Evolutionary conservation across 148 eudicot genomes (phyloP).

Genomic region (Chenopodium suecicum): DNA sequence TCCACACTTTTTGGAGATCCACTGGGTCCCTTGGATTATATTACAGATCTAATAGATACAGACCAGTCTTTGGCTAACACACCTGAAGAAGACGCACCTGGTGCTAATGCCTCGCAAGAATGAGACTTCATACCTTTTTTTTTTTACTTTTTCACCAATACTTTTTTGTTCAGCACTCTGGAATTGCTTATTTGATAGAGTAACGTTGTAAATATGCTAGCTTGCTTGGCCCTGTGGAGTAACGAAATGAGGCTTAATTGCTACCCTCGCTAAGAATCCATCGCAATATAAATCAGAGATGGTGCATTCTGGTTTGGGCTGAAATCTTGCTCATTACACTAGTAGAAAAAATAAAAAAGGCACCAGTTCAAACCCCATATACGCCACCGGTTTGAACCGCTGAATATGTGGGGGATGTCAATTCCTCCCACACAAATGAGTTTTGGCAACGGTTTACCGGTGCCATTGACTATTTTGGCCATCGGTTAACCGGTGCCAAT

Average conservation of each 20-base stretch:
- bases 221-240: neutral
- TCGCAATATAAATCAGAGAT: neutral
- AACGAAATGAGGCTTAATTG: neutral
- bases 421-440: too few relatives aligned
- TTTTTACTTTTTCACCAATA: neutral
- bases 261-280: neutral
- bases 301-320: neutral
- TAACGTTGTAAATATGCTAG: slow-evolving; percentile 27
- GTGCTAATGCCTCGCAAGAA: slow-evolving; percentile 5
- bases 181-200: slow-evolving; percentile 2
- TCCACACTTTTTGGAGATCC: slow-evolving; percentile 74
- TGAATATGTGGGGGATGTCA: too few relatives aligned
- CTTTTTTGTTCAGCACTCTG: neutral
- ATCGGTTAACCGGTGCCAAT: too few relatives aligned
- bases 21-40: slow-evolving; percentile 45
- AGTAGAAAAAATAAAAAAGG: too few relatives aligned
- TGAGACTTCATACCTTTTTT: slow-evolving; percentile 14
- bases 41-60: slow-evolving; percentile 13
- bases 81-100: slow-evolving; percentile 12
- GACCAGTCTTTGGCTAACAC: neutral
- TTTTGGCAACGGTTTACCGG: too few relatives aligned
- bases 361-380: too few relatives aligned
- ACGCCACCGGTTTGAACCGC: too few relatives aligned
- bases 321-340: neutral
- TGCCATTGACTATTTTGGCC: too few relatives aligned